Evolutionary conservation across 176 grass and related monocot species (phyloP).

Genomic region (Coix lacrymajobi): DNA sequence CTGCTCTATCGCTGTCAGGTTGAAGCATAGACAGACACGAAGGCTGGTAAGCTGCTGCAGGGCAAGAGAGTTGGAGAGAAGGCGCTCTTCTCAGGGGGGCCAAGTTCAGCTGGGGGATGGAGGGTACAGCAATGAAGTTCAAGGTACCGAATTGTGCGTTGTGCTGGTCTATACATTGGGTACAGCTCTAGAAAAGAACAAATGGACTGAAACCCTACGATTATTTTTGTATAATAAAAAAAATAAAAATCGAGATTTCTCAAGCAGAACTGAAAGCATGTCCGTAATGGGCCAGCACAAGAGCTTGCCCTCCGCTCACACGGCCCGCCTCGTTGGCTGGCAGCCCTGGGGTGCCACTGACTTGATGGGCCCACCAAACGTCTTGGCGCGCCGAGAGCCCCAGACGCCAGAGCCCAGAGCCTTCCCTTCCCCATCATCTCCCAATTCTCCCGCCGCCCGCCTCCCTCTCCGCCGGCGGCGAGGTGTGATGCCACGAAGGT

Average conservation of each 20-base stretch:
- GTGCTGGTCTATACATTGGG: too few species aligned
- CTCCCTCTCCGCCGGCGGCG: constrained; percentile 21
- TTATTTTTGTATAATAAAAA: too few species aligned
- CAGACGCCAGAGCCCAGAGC: not conserved
- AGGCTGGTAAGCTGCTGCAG: not conserved
- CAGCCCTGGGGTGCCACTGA: not conserved
- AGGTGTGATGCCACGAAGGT: constrained; percentile 32
- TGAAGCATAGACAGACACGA: not conserved
- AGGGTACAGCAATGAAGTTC: not conserved
- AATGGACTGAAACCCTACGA: too few species aligned
- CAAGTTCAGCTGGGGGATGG: not conserved
- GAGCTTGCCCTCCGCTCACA: not conserved
- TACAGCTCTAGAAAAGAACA: too few species aligned
- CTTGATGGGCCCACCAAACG: not conserved
- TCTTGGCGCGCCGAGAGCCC: constrained; percentile 3
- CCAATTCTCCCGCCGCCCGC: not conserved
- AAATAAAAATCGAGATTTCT: not conserved
- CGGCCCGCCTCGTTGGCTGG: not conserved
- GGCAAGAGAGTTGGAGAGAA: not conserved
- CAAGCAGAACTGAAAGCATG: not conserved
- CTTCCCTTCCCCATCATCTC: not conserved
- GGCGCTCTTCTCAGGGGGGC: not conserved
- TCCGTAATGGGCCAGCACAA: not conserved
- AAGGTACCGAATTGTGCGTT: not conserved
- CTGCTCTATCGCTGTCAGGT: not conserved